Evolutionary conservation across 768 basidiomycete species (phyloP).

Genomic region (Lepiota venenata): DNA sequence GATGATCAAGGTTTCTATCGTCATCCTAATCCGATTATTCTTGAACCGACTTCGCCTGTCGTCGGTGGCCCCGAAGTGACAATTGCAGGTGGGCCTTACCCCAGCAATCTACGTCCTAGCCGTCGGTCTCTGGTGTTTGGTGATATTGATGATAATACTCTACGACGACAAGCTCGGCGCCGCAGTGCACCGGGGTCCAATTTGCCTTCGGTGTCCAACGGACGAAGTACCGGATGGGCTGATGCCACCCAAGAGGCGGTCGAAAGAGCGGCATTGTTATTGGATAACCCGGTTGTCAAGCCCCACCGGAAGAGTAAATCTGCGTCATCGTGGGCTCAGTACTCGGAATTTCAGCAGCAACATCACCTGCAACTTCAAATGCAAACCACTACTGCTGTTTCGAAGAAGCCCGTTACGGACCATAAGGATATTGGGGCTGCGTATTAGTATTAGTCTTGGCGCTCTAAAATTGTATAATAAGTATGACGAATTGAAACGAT

Average conservation of each 20-base stretch:
- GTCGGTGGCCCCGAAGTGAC: background rate
- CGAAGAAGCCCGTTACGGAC: background rate
- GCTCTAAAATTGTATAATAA: background rate
- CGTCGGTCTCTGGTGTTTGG: background rate
- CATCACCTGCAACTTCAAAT: conserved; percentile 1
- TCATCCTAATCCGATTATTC: conserved; percentile 1
- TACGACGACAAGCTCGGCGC: conserved; percentile 2
- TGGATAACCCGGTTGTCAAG: background rate
- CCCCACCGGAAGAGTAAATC: background rate
- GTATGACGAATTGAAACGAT: no score
- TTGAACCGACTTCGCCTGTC: background rate
- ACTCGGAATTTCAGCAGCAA: background rate
- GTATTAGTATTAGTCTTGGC: conserved; percentile 1
- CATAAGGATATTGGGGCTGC: background rate
- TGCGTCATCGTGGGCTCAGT: background rate
- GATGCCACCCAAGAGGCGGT: background rate
- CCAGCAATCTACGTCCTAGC: background rate
- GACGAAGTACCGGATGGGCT: background rate
- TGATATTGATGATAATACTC: background rate
- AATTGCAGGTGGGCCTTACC: background rate
- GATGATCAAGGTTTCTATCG: conserved; percentile 5
- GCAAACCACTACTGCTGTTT: background rate
- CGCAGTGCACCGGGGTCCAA: background rate
- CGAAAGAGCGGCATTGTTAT: background rate
- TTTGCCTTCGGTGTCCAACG: background rate